These are phyloP conservation scores for Taphrina deformans DNA, from an alignment of 1,139 yeast species.

Conservation along the genomic window DNA sequence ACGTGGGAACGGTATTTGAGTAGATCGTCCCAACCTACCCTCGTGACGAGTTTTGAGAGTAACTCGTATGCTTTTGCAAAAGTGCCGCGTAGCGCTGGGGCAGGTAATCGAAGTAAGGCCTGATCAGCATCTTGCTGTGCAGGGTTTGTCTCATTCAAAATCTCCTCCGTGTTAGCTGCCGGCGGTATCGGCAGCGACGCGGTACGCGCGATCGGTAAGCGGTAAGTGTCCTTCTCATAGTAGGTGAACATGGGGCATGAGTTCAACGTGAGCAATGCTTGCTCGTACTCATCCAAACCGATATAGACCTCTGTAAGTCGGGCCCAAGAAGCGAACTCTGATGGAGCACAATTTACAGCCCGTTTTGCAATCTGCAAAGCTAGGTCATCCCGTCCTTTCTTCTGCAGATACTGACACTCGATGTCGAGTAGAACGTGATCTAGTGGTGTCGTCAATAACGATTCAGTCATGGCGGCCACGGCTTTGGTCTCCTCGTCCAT, in stretches of 20 bases:
- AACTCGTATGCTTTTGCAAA: slow-evolving; percentile 77
- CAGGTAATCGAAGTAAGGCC: slow-evolving; percentile 68
- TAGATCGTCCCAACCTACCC: slow-evolving; percentile 88
- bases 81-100: slow-evolving; percentile 73
- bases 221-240: slow-evolving; percentile 55
- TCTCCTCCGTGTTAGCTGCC: slow-evolving; percentile 56
- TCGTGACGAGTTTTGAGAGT: slow-evolving; percentile 65
- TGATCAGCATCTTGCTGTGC: slow-evolving; percentile 55
- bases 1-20: slow-evolving; percentile 76
- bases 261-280: slow-evolving; percentile 78
- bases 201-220: slow-evolving; percentile 66
- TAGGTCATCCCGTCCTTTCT: slow-evolving; percentile 64
- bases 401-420: slow-evolving; percentile 72
- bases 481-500: slow-evolving; percentile 77
- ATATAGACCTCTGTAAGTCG: slow-evolving; percentile 71
- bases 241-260: slow-evolving; percentile 89
- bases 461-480: slow-evolving; percentile 62
- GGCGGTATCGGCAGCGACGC: slow-evolving; percentile 74
- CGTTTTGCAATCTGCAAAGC: slow-evolving; percentile 73
- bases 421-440: slow-evolving; percentile 59
- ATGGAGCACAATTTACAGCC: slow-evolving; percentile 78
- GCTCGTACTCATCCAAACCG: slow-evolving; percentile 64
- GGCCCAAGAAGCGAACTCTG: slow-evolving; percentile 84
- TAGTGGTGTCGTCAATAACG: slow-evolving; percentile 59
- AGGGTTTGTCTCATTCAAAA: slow-evolving; percentile 51